phyloP scores from a whole-genome alignment of 805 yeast species.

The Kazachstania bromeliacearum region DNA sequence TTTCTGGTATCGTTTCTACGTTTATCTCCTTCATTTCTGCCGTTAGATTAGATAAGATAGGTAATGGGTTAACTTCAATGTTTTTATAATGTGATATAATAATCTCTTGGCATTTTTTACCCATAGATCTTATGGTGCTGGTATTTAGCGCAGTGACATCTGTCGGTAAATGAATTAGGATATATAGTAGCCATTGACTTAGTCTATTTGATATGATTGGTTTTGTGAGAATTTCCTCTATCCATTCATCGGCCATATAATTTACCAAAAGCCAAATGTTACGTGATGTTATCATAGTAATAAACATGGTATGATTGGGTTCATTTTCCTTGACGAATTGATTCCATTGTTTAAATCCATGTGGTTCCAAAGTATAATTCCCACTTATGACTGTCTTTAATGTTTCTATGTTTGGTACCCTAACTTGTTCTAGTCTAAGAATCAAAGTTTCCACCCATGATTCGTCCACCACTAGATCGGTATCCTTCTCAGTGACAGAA shows the following conservation, averaged over 20 bases:
- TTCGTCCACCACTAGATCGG: constrained; percentile 9
- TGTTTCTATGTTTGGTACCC: constrained; percentile 13
- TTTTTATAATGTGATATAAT: too few species aligned
- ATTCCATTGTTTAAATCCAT: constrained; percentile 25
- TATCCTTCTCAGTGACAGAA: not conserved
- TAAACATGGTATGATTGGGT: constrained; percentile 17
- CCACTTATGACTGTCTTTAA: constrained; percentile 12
- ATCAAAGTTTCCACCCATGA: constrained; percentile 16
- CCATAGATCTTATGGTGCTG: constrained; percentile 23
- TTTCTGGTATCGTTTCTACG: constrained; percentile 5
- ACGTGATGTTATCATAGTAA: constrained; percentile 9
- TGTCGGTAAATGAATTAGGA: constrained; percentile 20
- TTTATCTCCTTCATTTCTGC: constrained; percentile 2
- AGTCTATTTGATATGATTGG: constrained; percentile 6
- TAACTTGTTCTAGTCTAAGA: constrained; percentile 6
- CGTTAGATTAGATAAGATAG: not conserved
- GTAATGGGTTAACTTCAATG: not conserved
- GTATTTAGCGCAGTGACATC: constrained; percentile 19
- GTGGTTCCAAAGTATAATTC: constrained; percentile 8
- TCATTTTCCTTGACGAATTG: constrained; percentile 20
- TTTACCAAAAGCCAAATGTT: constrained; percentile 20
- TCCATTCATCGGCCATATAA: constrained; percentile 23
- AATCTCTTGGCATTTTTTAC: constrained; percentile 17
- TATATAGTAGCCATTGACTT: constrained; percentile 21
- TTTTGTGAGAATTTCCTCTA: constrained; percentile 16